Percentiles rank a stretch among this genome's conserved stretches.
Evolutionary conservation across 225 moss, liverwort and hornwort species (phyloP).

Genomic region (Rhytidiadelphus loreus): DNA sequence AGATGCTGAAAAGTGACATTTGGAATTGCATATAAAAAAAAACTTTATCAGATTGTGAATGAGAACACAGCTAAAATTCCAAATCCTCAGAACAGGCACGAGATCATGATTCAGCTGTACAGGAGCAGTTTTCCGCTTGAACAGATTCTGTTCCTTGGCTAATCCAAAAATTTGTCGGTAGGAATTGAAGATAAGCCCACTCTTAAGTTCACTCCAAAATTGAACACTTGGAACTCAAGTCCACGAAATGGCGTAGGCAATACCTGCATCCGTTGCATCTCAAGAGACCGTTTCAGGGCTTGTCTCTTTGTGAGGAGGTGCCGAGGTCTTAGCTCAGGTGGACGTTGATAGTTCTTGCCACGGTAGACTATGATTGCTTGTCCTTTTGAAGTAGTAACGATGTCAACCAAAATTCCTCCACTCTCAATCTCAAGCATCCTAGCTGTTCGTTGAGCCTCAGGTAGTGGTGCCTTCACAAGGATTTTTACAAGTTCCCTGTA

Average conservation of each 20-base stretch:
- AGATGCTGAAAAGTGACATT: not conserved
- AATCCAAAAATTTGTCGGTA: not conserved
- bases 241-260: not conserved
- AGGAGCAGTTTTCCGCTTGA: not conserved
- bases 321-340: slow-evolving; percentile 75
- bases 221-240: not conserved
- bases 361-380: slow-evolving; percentile 89
- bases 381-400: slow-evolving; percentile 82
- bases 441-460: slow-evolving; percentile 67
- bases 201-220: not conserved
- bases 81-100: not conserved
- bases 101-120: not conserved
- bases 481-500: slow-evolving; percentile 91
- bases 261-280: slow-evolving; percentile 82
- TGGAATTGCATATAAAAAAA: not conserved
- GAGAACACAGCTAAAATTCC: not conserved
- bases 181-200: not conserved
- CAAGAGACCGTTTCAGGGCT: slow-evolving; percentile 92
- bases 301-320: slow-evolving; percentile 93
- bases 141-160: not conserved
- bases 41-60: not conserved
- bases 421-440: slow-evolving; percentile 92
- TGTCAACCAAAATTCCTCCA: slow-evolving; percentile 84
- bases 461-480: slow-evolving; percentile 59
- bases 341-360: slow-evolving; percentile 94